Evolutionary conservation across 495 filamentous ascomycete genomes (phyloP).

Genomic region (Rhizodiscina lignyota): DNA sequence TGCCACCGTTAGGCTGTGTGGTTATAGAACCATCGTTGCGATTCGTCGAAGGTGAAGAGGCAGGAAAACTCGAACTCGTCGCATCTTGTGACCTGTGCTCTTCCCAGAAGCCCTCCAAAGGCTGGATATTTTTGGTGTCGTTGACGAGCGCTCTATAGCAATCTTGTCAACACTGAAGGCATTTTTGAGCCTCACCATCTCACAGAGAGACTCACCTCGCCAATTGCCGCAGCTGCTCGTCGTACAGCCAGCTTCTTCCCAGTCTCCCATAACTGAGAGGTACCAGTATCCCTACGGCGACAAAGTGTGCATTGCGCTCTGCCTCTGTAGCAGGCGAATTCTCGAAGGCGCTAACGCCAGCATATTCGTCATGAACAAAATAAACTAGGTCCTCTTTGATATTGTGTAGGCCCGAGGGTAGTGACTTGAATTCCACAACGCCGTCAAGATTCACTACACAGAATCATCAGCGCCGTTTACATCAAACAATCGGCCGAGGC

Average conservation of each 20-base stretch:
- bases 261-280: conserved; percentile 73
- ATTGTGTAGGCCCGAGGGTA: conserved; percentile 85
- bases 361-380: conserved; percentile 72
- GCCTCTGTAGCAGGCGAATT: conserved; percentile 62
- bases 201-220: conserved; percentile 17
- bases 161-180: too few species aligned
- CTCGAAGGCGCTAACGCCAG: conserved; percentile 83
- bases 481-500: conserved; percentile 2
- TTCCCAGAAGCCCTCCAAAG: conserved; percentile 70
- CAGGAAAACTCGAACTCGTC: too few species aligned
- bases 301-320: conserved; percentile 78
- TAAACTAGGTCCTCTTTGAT: conserved; percentile 84
- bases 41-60: too few species aligned
- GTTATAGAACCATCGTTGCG: too few species aligned
- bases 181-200: too few species aligned
- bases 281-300: conserved; percentile 78
- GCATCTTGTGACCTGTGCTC: conserved; percentile 21
- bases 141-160: conserved; percentile 30
- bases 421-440: conserved; percentile 82
- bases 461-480: conserved; percentile 1
- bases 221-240: conserved; percentile 55
- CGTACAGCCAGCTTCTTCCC: conserved; percentile 81
- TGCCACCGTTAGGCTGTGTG: too few species aligned
- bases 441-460: conserved; percentile 53
- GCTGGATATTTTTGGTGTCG: conserved; percentile 36